Percentiles rank a stretch among this genome's conserved stretches.
Conservation (phyloP, 2,329 filamentous ascomycete genomes). For the Aspergillus transmontanensis region DNA sequence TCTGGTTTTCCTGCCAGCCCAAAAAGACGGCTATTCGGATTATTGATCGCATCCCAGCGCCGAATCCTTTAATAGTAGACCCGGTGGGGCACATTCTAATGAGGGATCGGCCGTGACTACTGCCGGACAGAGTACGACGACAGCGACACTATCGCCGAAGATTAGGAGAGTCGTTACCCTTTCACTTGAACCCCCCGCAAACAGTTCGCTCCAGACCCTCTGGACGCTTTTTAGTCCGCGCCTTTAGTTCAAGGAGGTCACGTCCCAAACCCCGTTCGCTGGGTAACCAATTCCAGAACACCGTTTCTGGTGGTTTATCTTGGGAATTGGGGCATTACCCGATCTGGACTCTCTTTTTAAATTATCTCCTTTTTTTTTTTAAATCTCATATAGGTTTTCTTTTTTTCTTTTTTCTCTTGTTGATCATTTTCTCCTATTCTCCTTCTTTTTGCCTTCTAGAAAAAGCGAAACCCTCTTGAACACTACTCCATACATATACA, state of each 20-base stretch:
- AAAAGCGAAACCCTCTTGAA: constrained; percentile 2
- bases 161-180: neutral
- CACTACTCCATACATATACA: constrained; percentile 1
- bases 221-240: neutral
- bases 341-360: constrained; percentile 13
- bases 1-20: neutral
- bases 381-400: neutral
- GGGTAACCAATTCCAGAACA: constrained; percentile 30
- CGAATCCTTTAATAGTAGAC: constrained; percentile 4
- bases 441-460: constrained; percentile 2
- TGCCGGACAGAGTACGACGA: neutral
- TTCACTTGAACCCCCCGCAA: constrained; percentile 27
- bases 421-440: constrained; percentile 11
- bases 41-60: constrained; percentile 1
- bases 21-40: neutral
- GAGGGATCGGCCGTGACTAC: constrained; percentile 4
- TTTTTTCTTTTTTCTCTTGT: constrained; percentile 5
- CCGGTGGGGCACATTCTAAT: constrained; percentile 5
- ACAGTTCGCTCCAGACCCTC: constrained; percentile 27
- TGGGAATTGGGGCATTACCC: constrained; percentile 5
- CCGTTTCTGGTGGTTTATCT: constrained; percentile 8
- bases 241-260: neutral
- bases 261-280: constrained; percentile 28
- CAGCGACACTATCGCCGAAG: neutral
- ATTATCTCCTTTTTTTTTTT: constrained; percentile 16